Conservation (phyloP, 441 rosid genomes). For the Gossypium gossypioides region DNA sequence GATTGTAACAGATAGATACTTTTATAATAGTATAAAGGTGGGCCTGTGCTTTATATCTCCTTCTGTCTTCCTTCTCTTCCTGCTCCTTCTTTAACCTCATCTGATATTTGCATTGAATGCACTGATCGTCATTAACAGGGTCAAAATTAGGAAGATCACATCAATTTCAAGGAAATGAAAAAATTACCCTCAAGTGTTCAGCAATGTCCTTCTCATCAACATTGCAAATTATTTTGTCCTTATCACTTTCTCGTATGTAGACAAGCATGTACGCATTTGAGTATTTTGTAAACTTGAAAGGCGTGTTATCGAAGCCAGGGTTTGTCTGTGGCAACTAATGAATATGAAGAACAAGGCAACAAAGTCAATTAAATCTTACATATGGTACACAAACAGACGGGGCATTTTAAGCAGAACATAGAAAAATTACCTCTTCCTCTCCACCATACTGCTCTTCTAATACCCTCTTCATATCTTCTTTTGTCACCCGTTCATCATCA, state of each 20-base stretch:
- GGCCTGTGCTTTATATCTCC: slow-evolving; percentile 76
- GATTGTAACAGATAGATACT: slow-evolving; percentile 12
- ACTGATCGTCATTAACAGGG: slow-evolving; percentile 12
- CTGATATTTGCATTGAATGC: slow-evolving; percentile 31
- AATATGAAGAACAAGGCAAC: slow-evolving; percentile 17
- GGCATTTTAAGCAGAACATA: neutral
- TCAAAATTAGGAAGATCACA: neutral
- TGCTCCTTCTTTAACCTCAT: slow-evolving; percentile 86
- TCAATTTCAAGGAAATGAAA: neutral
- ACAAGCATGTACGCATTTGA: slow-evolving; percentile 68
- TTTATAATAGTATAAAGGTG: slow-evolving; percentile 90
- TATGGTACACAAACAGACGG: neutral
- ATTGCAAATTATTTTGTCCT: slow-evolving; percentile 82
- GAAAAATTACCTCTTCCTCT: slow-evolving; percentile 74
- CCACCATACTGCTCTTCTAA: slow-evolving; percentile 98
- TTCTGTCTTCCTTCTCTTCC: slow-evolving; percentile 79
- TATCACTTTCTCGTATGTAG: slow-evolving; percentile 89
- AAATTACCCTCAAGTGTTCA: slow-evolving; percentile 77
- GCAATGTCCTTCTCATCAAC: slow-evolving; percentile 97
- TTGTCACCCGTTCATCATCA: slow-evolving; percentile 95
- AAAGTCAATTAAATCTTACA: slow-evolving; percentile 14
- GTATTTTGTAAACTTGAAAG: slow-evolving; percentile 54
- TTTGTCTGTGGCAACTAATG: slow-evolving; percentile 74
- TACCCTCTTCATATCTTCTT: slow-evolving; percentile 84
- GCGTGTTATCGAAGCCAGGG: slow-evolving; percentile 82